Evolutionary conservation across 495 filamentous ascomycete genomes (phyloP).

Genomic region (Penicillium paxilli): DNA sequence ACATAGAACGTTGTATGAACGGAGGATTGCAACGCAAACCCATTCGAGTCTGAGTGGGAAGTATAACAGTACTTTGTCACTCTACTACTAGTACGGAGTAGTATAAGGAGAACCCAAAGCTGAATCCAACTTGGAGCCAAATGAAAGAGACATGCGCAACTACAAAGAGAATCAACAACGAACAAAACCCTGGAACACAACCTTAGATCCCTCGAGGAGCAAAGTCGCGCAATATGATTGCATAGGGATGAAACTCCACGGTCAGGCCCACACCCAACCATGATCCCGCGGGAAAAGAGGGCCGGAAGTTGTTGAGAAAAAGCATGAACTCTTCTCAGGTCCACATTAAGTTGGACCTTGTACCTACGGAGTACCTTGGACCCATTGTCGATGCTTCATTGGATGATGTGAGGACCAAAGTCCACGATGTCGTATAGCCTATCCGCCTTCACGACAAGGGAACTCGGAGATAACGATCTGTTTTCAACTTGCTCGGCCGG

Average conservation of each 20-base stretch:
- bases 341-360: neutral
- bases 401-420: neutral
- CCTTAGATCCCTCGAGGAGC: too few relatives aligned
- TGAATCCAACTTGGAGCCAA: too few relatives aligned
- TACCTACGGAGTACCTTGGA: neutral
- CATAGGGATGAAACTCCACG: neutral
- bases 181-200: too few relatives aligned
- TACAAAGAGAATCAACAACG: too few relatives aligned
- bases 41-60: neutral
- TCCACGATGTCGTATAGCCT: too few relatives aligned
- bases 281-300: neutral
- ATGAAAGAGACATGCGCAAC: too few relatives aligned
- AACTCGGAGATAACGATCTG: too few relatives aligned
- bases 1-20: neutral
- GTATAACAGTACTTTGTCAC: too few relatives aligned
- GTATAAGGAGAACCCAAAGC: too few relatives aligned
- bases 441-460: too few relatives aligned
- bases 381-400: neutral
- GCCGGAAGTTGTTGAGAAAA: neutral
- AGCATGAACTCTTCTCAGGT: neutral
- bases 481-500: too few relatives aligned
- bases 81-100: too few relatives aligned
- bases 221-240: neutral
- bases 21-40: neutral
- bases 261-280: neutral